A percentile compares a stretch with the other conserved stretches of the same genome.
Evolutionary conservation across 495 filamentous ascomycete genomes (phyloP).

Genomic region (Xylaria castorea): DNA sequence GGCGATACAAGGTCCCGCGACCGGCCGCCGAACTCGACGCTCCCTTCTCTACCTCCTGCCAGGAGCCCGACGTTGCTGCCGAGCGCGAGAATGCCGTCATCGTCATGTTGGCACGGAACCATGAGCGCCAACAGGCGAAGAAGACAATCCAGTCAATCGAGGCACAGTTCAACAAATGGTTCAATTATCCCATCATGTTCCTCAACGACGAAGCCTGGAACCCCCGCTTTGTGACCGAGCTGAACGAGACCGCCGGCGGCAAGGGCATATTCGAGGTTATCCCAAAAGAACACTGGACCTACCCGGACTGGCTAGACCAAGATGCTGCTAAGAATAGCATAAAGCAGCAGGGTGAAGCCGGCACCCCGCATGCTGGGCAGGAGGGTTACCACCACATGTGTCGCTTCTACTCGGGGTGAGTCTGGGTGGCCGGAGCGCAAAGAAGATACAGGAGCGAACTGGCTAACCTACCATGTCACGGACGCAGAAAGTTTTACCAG

Average conservation of each 20-base stretch:
- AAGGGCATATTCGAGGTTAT: conserved; percentile 83
- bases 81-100: conserved; percentile 83
- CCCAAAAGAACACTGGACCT: conserved; percentile 83
- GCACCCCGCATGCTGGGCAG: conserved; percentile 95
- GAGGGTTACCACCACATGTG: conserved; percentile 99
- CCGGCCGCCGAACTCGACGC: conserved; percentile 45
- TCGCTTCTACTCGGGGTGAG: conserved; percentile 94
- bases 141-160: conserved; percentile 92
- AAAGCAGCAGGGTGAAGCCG: conserved; percentile 80
- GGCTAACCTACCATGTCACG: conserved; percentile 1
- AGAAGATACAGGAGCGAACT: background rate
- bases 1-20: conserved; percentile 37
- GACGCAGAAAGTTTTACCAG: conserved; percentile 61
- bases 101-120: conserved; percentile 85
- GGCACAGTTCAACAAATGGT: conserved; percentile 97
- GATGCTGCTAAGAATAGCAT: conserved; percentile 85
- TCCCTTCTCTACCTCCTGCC: conserved; percentile 53
- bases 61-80: conserved; percentile 58
- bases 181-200: conserved; percentile 95
- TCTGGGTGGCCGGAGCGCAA: conserved; percentile 21
- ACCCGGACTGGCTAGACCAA: conserved; percentile 83
- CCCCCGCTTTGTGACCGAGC: conserved; percentile 82
- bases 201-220: conserved; percentile 86
- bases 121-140: conserved; percentile 84
- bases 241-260: conserved; percentile 82